Conservation (phyloP, 495 filamentous ascomycete species). For the Daldinia childiae region DNA sequence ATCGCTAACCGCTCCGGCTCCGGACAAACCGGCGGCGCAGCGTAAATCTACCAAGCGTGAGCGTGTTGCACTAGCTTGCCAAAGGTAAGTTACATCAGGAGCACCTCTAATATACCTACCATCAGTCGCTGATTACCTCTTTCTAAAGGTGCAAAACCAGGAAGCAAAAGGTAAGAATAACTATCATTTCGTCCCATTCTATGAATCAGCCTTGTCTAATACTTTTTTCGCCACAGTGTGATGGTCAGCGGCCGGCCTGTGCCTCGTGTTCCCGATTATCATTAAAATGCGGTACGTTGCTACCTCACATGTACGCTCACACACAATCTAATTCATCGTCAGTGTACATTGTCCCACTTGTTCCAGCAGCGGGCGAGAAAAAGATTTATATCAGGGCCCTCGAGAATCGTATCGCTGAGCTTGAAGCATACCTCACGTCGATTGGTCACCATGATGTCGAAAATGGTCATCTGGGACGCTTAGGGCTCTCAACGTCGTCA, state of each 20-base stretch:
- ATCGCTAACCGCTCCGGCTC: slow-evolving; percentile 11
- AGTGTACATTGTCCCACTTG: slow-evolving; percentile 44
- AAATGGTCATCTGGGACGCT: slow-evolving; percentile 33
- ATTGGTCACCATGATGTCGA: slow-evolving; percentile 34
- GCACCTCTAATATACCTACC: neutral
- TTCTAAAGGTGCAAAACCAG: slow-evolving; percentile 43
- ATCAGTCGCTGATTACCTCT: slow-evolving; percentile 8
- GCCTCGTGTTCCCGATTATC: slow-evolving; percentile 42
- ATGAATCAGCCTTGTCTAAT: slow-evolving; percentile 18
- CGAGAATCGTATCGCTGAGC: slow-evolving; percentile 46
- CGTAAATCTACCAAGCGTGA: slow-evolving; percentile 43
- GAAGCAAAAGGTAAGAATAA: slow-evolving; percentile 45
- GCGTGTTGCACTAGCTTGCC: slow-evolving; percentile 47
- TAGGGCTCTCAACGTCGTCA: slow-evolving; percentile 19
- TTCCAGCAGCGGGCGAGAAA: slow-evolving; percentile 44
- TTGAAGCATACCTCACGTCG: slow-evolving; percentile 41
- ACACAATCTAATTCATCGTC: slow-evolving; percentile 4
- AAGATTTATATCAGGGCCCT: slow-evolving; percentile 50
- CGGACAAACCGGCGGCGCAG: slow-evolving; percentile 31
- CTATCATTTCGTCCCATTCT: neutral
- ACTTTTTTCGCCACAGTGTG: slow-evolving; percentile 35
- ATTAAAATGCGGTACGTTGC: slow-evolving; percentile 44
- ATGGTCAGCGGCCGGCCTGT: slow-evolving; percentile 45
- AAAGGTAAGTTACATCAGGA: slow-evolving; percentile 25
- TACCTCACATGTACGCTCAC: neutral